Base-by-base conservation (phyloP, 2,329 filamentous ascomycete genomes). In the Juglanconis juglandina region DNA sequence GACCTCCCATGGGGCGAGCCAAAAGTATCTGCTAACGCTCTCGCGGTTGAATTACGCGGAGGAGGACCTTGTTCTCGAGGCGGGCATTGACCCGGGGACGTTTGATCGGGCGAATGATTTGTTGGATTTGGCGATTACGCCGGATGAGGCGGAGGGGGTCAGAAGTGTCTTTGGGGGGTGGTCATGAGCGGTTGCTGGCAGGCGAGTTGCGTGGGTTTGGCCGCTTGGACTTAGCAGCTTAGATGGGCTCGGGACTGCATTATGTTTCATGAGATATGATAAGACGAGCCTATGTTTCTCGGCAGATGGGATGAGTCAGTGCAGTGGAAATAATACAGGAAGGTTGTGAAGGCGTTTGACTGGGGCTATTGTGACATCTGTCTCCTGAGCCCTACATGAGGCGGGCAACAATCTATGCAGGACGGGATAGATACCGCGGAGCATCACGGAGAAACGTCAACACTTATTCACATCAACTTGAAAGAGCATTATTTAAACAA, bases 21-120 rank as follows among this genome's bases (percentile, higher is more conserved):
- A 96, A 69, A 92, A 92, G 56, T 94, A 96, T 68, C 78, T 96
- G 1, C 84, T 97, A 9, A 86, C 87, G 2, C 77, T 99, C 49
- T 92, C 91, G 0, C 78, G 94, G 47, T 76, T 98, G n/a, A 92
- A 91, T 0, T 97, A 96, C 71, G 88, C 86, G 5, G 85, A 87
- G 53, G 91, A 96, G 63, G 89, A 91, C 35, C 73, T 90, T 8
- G 83, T 95, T 10, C 80, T 96, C 34, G 92, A 97, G 73, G 79
- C 81, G 1, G 88, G 88, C 0, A 88, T 96, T 56, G 88, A 90
- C 41, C 84, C 88, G 34, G 90, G 91, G 64, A 91, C 92, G 1
- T 85, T 89, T 1, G 90, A 94, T 64, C 87, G 88, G 73, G 94
- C 95, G 3, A 88, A 94, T 67, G 86, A 90, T 68, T 78, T 99